Evolutionary conservation across 306 rosid species (phyloP).

Genomic region (Cicer arietinum): DNA sequence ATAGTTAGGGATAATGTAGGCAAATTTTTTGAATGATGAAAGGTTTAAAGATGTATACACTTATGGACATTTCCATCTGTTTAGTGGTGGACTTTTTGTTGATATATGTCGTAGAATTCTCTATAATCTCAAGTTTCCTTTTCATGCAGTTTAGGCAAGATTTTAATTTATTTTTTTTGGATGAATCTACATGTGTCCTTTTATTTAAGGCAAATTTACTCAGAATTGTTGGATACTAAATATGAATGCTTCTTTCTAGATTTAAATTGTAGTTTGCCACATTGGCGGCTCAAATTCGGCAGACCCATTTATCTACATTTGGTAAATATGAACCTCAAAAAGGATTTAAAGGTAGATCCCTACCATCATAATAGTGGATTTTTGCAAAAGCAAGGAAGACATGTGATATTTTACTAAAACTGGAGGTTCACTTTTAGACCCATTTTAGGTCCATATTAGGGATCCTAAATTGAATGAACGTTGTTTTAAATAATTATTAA

Average conservation of each 20-base stretch:
- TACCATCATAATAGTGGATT: too few species aligned
- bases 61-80: slow-evolving; percentile 2
- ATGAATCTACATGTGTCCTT: not conserved
- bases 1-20: slow-evolving; percentile 34
- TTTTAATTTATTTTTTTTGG: not conserved
- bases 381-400: too few species aligned
- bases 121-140: not conserved
- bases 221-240: not conserved
- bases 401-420: too few species aligned
- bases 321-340: too few species aligned
- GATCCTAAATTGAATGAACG: too few species aligned
- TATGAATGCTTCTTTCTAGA: not conserved
- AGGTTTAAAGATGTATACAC: slow-evolving; percentile 27
- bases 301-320: too few species aligned
- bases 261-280: too few species aligned
- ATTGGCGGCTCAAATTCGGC: too few species aligned
- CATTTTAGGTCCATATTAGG: too few species aligned
- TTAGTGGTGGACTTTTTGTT: slow-evolving; percentile 36
- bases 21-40: slow-evolving; percentile 38
- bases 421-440: too few species aligned
- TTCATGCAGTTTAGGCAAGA: not conserved
- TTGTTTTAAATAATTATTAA: too few species aligned
- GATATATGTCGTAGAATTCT: slow-evolving; percentile 24
- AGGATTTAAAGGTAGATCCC: too few species aligned
- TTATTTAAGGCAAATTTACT: not conserved